Base-by-base conservation (phyloP, 2,329 filamentous ascomycete species). In the Penicillium digitatum region DNA sequence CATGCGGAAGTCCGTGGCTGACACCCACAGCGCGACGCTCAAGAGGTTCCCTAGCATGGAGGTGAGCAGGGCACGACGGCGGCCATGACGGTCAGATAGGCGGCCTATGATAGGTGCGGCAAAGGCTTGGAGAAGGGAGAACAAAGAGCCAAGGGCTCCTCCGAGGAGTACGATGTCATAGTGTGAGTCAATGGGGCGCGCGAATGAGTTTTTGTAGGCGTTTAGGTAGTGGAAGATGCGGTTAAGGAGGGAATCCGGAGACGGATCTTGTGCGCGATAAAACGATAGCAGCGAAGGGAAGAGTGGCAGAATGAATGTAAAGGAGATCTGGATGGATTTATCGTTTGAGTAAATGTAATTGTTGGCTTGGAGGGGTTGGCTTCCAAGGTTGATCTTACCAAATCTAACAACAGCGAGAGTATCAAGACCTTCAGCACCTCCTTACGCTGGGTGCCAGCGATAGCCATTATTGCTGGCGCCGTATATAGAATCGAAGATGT, bases 101-200 rank as follows among this genome's bases (percentile, higher is more conserved):
- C 79, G 84, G 52, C 94, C 94, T 56, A 99, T 97, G 45, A 97
- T 77, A 11, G 94, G 94, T 1, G 92, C 95, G 0, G 93, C 92
- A 55, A 97, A 78, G 48, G 94, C 93, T 72, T 99, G 94, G 43
- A 96, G 86, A 44, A 97, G 81, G 12, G 88, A 93, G 79, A 99
- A 99, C 20, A 99, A 79, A 53, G 92, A 96, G 61, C 94, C 94
- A 26, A 99, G 80, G 22, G 93, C 94, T 45, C 94, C 94, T 51
- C 94, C 94, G 6, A 99, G 84, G 40, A 99, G 82, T 26, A 99
- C 92, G 64, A 97, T 96, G 71, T 99, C 94, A 79, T 99, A 96
- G 77, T 90, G 87, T 54, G 92, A 92, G 69, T 96, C 93, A 73
- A 99, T 97, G 42, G 93, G 92, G 52, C 87, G 87, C 40, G 90